Conservation (phyloP, 371 early-diverging fungal species). For the Lichtheimia ornata region DNA sequence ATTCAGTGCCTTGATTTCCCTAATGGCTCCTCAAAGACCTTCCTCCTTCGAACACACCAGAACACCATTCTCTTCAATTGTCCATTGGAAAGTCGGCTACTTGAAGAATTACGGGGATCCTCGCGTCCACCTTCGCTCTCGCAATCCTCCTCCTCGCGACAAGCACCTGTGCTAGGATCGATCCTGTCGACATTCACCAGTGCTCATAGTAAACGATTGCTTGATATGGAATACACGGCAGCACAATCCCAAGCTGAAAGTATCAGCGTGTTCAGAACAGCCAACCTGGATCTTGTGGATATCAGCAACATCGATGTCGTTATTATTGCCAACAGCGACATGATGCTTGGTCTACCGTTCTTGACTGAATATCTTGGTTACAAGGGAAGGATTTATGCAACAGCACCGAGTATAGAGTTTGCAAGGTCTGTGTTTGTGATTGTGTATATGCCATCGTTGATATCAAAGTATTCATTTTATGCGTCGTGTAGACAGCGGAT, state of each 20-base stretch:
- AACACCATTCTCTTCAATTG: constrained; percentile 44
- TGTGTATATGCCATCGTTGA: not conserved
- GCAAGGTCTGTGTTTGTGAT: constrained; percentile 37
- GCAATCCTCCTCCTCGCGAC: not conserved
- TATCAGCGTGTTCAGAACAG: constrained; percentile 47
- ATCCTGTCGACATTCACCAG: not conserved
- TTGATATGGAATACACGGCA: constrained; percentile 18
- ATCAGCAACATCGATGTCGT: constrained; percentile 71
- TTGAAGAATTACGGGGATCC: constrained; percentile 10
- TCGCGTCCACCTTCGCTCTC: constrained; percentile 7
- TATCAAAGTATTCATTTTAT: not conserved
- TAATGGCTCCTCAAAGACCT: constrained; percentile 29
- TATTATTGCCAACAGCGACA: constrained; percentile 73
- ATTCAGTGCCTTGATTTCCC: constrained; percentile 31
- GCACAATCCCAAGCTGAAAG: constrained; percentile 10
- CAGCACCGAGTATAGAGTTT: constrained; percentile 82
- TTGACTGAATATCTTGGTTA: constrained; percentile 85
- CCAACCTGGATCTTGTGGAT: constrained; percentile 57
- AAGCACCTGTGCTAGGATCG: not conserved
- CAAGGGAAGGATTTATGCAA: constrained; percentile 78
- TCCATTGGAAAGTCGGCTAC: constrained; percentile 31
- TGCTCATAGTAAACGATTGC: constrained; percentile 13
- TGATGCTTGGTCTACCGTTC: constrained; percentile 80
- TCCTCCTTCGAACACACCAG: constrained; percentile 38
- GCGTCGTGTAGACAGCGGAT: constrained; percentile 52